These are phyloP conservation scores for Saturnispora halmiae DNA, from an alignment of 805 yeast species.

Conservation along the genomic window DNA sequence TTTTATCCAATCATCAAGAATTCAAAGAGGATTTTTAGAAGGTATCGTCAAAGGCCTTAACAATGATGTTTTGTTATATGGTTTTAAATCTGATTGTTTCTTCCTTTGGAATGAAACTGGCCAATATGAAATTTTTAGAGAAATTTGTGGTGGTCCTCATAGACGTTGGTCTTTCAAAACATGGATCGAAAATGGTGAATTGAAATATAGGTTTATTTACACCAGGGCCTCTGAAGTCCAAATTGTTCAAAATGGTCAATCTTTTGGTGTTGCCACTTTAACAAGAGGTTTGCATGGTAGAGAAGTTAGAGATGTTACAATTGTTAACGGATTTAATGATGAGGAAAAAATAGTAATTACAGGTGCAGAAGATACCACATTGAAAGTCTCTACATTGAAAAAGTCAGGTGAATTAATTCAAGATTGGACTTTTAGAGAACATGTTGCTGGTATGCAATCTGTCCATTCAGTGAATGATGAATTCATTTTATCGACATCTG, in stretches of 20 bases:
- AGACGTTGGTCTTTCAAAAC: constrained; percentile 62
- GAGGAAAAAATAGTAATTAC: constrained; percentile 44
- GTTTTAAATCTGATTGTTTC: constrained; percentile 74
- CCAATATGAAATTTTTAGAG: constrained; percentile 60
- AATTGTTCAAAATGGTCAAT: constrained; percentile 28
- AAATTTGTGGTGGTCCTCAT: constrained; percentile 86
- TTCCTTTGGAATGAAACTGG: constrained; percentile 75
- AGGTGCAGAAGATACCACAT: constrained; percentile 84
- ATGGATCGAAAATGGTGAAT: constrained; percentile 15
- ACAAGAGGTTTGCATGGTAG: constrained; percentile 80
- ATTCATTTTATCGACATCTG: constrained; percentile 51
- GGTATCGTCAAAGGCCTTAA: constrained; percentile 44
- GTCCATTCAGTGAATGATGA: constrained; percentile 50
- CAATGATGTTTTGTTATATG: constrained; percentile 52
- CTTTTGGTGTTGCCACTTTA: constrained; percentile 25
- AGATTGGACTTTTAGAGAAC: constrained; percentile 62
- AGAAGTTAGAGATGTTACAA: constrained; percentile 69
- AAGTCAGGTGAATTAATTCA: constrained; percentile 36
- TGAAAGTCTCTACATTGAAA: constrained; percentile 43
- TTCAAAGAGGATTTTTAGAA: constrained; percentile 73
- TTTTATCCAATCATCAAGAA: constrained; percentile 40
- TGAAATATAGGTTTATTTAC: constrained; percentile 41
- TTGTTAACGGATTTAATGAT: constrained; percentile 29
- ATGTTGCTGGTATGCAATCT: constrained; percentile 82
- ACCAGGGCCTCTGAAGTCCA: constrained; percentile 47